Evolutionary conservation across 345 rosid species (phyloP).

Genomic region (Lepidium didymum): DNA sequence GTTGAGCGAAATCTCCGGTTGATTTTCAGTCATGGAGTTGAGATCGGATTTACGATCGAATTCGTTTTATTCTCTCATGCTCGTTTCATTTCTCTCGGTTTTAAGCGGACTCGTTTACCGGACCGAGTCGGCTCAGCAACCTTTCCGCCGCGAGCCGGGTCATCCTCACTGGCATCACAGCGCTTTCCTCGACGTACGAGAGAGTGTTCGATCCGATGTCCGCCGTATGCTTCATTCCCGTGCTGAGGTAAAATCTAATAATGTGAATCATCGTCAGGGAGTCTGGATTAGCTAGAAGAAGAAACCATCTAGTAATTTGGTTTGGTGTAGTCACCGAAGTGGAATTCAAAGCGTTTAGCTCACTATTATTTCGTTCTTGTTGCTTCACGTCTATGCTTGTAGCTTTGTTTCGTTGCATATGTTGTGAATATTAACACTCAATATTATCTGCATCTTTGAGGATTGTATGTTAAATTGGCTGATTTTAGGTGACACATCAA

Average conservation of each 20-base stretch:
- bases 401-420: neutral
- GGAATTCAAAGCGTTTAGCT: neutral
- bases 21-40: slow-evolving; percentile 27
- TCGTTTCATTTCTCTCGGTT: slow-evolving; percentile 6
- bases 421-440: neutral
- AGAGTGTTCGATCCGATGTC: slow-evolving; percentile 81
- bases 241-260: slow-evolving; percentile 59
- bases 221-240: slow-evolving; percentile 96
- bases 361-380: neutral
- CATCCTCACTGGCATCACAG: slow-evolving; percentile 98
- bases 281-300: slow-evolving; percentile 10
- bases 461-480: neutral
- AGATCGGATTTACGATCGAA: slow-evolving; percentile 19
- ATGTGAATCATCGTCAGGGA: neutral
- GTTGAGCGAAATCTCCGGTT: slow-evolving; percentile 19
- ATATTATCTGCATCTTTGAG: slow-evolving; percentile 4
- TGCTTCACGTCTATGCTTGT: slow-evolving; percentile 1
- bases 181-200: slow-evolving; percentile 90
- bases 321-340: neutral
- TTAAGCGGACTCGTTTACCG: slow-evolving; percentile 37
- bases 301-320: neutral
- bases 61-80: neutral
- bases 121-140: slow-evolving; percentile 52
- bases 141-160: slow-evolving; percentile 90
- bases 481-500: neutral